Base-by-base conservation (phyloP, 129 eudicot genomes). In the Ambrosia trifida region DNA sequence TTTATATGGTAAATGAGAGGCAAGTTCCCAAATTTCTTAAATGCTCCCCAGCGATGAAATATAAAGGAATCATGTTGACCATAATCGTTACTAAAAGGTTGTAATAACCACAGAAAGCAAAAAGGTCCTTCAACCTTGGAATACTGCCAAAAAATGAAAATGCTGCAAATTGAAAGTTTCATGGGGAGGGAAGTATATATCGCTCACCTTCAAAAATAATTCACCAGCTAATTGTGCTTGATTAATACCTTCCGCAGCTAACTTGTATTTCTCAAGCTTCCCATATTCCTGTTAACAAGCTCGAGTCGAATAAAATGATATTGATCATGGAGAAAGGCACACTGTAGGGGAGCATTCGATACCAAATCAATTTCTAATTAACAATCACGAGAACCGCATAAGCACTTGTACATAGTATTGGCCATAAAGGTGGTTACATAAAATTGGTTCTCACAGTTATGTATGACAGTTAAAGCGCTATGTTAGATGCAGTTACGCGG, bases 141-240 rank as follows among this genome's bases (percentile, higher is more conserved):
- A 66, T 19, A 41, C 20, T 66, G 72, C 32, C 41, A 46, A n/a
- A 45, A 66, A 49, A 24, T 24, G 28, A 24, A 24, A 24, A 24
- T 24, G 28, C 28, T n/a, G 18, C 3, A 10, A 3, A 13, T 32
- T 43, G 68, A 43, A 72, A 31, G 52, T 20, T 47, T 32, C 2
- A 73, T 18, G 30, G 64, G 45, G 20, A 53, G 12, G 2, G 32
- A 18, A 18, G 49, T 44, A 44, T 11, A 2, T 20, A 16, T 31
- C 6, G 56, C 47, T 74, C 36, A 83, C 99, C 97, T 90, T 87
- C 11, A 72, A 80, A 75, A 90, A 94, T 38, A 72, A 40, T 47
- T 94, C 88, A 50, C 99, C 97, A 41, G 97, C 97, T 71, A 80
- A 47, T 44, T 77, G 85, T 57, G 99, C 99, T 84, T 94, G 99